Percentiles rank a stretch among this genome's conserved stretches.
Evolutionary conservation across 257 asterid genomes (phyloP).

Genomic region (Lycium ferocissimum): DNA sequence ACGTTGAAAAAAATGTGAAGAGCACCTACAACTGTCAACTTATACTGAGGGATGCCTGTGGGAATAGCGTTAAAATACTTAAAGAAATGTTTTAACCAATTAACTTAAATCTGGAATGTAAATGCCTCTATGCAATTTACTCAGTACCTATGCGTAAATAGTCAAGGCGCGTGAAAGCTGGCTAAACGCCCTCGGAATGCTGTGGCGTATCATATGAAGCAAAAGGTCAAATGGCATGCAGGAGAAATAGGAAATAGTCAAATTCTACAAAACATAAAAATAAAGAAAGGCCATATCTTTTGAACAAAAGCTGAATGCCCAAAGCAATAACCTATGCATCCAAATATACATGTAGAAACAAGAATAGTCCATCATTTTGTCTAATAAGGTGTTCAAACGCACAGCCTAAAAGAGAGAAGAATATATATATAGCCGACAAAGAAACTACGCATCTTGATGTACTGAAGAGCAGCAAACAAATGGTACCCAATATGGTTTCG

Average conservation of each 20-base stretch:
- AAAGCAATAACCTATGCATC: neutral
- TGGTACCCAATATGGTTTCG: constrained; percentile 76
- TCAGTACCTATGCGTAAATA: too few species aligned
- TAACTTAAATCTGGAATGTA: too few species aligned
- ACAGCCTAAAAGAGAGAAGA: constrained; percentile 15
- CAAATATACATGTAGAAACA: constrained; percentile 25
- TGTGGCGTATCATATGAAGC: neutral
- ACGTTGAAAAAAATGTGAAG: too few species aligned
- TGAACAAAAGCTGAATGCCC: neutral
- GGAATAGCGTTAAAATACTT: too few species aligned
- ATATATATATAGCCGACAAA: neutral
- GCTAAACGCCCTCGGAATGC: neutral
- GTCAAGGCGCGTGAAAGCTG: neutral
- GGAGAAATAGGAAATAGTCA: neutral
- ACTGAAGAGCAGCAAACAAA: constrained; percentile 87
- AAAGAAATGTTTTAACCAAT: too few species aligned
- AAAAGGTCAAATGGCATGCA: neutral
- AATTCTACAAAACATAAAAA: neutral
- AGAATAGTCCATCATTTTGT: neutral
- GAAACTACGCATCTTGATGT: constrained; percentile 55
- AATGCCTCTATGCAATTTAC: too few species aligned
- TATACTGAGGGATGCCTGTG: too few species aligned
- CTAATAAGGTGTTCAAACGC: constrained; percentile 1
- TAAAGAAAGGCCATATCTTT: neutral
- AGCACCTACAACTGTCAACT: too few species aligned